A percentile compares a stretch with the other conserved stretches of the same genome.
These are phyloP conservation scores for Picea glauca DNA, from an alignment of 75 land plant species.

Conservation along the genomic window DNA sequence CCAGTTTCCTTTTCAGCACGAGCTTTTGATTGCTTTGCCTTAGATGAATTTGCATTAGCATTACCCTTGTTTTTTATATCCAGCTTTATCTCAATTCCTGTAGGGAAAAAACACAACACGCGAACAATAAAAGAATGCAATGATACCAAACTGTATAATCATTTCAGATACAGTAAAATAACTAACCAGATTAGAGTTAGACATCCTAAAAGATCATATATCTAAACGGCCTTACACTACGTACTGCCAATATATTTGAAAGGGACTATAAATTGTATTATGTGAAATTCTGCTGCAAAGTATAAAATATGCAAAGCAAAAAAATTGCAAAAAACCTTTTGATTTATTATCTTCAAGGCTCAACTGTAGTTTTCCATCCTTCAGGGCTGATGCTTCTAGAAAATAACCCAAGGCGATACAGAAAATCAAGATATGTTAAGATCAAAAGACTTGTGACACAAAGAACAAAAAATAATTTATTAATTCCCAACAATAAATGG, in stretches of 20 bases:
- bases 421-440: not conserved
- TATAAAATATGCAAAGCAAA: not conserved
- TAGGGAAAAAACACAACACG: not conserved
- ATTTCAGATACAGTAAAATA: not conserved
- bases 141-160: not conserved
- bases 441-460: not conserved
- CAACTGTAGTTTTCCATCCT: constrained; percentile 25
- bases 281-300: not conserved
- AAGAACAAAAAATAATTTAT: not conserved
- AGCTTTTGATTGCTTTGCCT: constrained; percentile 35
- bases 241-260: not conserved
- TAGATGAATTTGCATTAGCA: constrained; percentile 36
- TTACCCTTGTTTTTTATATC: constrained; percentile 46
- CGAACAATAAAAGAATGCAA: not conserved
- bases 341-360: constrained; percentile 41
- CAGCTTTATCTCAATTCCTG: constrained; percentile 61
- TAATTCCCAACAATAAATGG: not conserved
- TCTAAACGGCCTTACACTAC: not conserved
- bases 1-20: no score
- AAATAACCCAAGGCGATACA: not conserved
- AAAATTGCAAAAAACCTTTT: constrained; percentile 32
- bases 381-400: constrained; percentile 16
- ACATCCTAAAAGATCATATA: not conserved
- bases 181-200: not conserved
- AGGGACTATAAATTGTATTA: not conserved